phyloP scores from a whole-genome alignment of 2,329 filamentous ascomycete species.

The Epichloe elymi region DNA sequence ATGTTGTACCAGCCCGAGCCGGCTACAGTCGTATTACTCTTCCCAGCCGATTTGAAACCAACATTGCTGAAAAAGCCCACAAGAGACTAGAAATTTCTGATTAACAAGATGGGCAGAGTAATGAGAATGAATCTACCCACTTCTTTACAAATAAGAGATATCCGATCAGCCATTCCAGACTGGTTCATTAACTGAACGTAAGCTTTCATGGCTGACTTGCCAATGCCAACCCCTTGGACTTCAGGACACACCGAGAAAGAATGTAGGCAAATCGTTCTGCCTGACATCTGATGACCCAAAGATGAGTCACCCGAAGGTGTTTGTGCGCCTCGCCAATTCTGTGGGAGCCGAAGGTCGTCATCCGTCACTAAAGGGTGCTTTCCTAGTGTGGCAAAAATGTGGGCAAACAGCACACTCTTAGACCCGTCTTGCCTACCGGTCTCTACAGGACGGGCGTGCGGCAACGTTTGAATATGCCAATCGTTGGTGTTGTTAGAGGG shows the following conservation, averaged over 20 bases:
- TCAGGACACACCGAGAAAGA: constrained; percentile 68
- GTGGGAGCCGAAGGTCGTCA: constrained; percentile 57
- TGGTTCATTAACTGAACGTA: constrained; percentile 52
- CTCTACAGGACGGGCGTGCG: constrained; percentile 43
- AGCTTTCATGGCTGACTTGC: constrained; percentile 47
- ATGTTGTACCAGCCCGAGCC: constrained; percentile 76
- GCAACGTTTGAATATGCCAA: constrained; percentile 36
- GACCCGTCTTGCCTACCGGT: constrained; percentile 21
- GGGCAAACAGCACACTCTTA: constrained; percentile 54
- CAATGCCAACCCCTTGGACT: constrained; percentile 62
- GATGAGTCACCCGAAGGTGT: constrained; percentile 25
- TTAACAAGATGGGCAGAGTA: not conserved
- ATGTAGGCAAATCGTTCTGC: constrained; percentile 67
- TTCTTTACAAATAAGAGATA: constrained; percentile 62
- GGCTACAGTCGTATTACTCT: constrained; percentile 57
- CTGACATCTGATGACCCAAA: constrained; percentile 56
- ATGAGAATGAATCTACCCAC: constrained; percentile 4
- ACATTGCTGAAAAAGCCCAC: constrained; percentile 65
- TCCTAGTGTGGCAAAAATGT: constrained; percentile 65
- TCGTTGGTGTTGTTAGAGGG: constrained; percentile 31
- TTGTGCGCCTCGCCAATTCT: constrained; percentile 46
- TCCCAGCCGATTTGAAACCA: constrained; percentile 56
- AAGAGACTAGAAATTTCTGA: constrained; percentile 35
- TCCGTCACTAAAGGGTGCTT: constrained; percentile 39
- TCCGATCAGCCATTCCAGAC: constrained; percentile 54